Evolutionary conservation across 306 rosid genomes (phyloP).

Genomic region (Rosa lucieae): DNA sequence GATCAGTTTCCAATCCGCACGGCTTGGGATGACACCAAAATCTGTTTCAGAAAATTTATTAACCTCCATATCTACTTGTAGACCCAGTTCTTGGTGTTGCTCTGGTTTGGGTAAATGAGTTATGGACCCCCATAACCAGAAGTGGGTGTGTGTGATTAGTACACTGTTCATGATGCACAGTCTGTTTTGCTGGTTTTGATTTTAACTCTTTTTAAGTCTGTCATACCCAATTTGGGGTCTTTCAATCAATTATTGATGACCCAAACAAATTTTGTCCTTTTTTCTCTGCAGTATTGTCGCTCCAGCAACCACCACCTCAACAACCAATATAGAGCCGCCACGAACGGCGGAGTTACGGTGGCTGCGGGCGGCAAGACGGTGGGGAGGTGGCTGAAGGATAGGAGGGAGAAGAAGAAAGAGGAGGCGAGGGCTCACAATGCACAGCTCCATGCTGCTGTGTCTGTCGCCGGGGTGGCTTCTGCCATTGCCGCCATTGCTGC

Average conservation of each 20-base stretch:
- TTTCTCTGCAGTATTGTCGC: constrained; percentile 54
- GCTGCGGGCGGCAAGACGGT: constrained; percentile 68
- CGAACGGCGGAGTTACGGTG: constrained; percentile 8
- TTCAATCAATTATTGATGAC: not conserved
- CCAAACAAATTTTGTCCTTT: not conserved
- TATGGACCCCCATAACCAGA: constrained; percentile 23
- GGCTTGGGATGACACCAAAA: constrained; percentile 1
- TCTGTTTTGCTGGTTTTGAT: constrained; percentile 8
- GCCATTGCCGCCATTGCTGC: constrained; percentile 87
- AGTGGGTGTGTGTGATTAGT: constrained; percentile 24
- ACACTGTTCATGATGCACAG: not conserved
- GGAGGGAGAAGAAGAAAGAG: constrained; percentile 93
- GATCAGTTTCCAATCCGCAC: not conserved
- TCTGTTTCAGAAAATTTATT: not conserved
- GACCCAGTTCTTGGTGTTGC: not conserved
- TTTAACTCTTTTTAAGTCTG: not conserved
- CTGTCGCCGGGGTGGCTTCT: constrained; percentile 88
- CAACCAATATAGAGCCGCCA: constrained; percentile 36
- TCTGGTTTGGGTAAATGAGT: not conserved
- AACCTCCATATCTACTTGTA: not conserved
- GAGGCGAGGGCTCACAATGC: constrained; percentile 85
- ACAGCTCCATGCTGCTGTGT: constrained; percentile 82
- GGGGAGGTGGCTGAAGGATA: constrained; percentile 90
- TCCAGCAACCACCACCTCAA: constrained; percentile 33
- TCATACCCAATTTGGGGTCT: not conserved